Percentiles rank a stretch among this genome's conserved stretches.
Evolutionary conservation across 371 early-diverging fungal genomes (phyloP).

Genomic region (Mucor plumbeus): DNA sequence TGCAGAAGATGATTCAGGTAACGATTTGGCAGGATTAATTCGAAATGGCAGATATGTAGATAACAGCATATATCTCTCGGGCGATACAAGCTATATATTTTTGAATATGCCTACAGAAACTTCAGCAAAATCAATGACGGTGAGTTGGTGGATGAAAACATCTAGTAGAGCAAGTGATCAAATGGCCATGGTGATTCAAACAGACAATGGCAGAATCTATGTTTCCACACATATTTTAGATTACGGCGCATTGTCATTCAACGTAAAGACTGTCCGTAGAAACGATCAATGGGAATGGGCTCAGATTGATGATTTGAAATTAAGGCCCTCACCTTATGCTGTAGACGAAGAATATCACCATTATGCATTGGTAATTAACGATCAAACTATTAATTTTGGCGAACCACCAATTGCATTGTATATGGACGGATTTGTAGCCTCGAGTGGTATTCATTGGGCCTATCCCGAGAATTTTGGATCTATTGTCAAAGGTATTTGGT

Average conservation of each 20-base stretch:
- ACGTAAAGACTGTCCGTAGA: slow-evolving; percentile 30
- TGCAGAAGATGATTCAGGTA: slow-evolving; percentile 45
- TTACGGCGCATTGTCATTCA: slow-evolving; percentile 21
- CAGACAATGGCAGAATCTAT: slow-evolving; percentile 43
- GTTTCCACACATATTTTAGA: slow-evolving; percentile 30
- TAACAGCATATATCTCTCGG: slow-evolving; percentile 35
- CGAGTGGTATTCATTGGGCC: slow-evolving; percentile 36
- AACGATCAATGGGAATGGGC: slow-evolving; percentile 38
- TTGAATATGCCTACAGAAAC: slow-evolving; percentile 40
- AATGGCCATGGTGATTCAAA: slow-evolving; percentile 48
- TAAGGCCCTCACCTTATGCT: slow-evolving; percentile 37
- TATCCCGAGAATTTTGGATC: slow-evolving; percentile 25
- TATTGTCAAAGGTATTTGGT: slow-evolving; percentile 49
- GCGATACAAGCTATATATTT: slow-evolving; percentile 45
- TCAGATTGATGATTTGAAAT: slow-evolving; percentile 21
- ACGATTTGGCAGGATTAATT: slow-evolving; percentile 40
- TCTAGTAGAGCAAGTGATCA: slow-evolving; percentile 23
- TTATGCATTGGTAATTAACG: slow-evolving; percentile 38
- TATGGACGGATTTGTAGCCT: slow-evolving; percentile 47
- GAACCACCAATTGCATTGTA: slow-evolving; percentile 38
- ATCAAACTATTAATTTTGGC: slow-evolving; percentile 5
- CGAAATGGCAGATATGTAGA: slow-evolving; percentile 30
- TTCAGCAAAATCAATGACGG: slow-evolving; percentile 32
- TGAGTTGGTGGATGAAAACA: slow-evolving; percentile 57
- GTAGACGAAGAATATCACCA: slow-evolving; percentile 44